Evolutionary conservation across 2,329 filamentous ascomycete species (phyloP), one percentile per base, ranked within the genome.

Genomic region (Sclerotiophoma versabilis): DNA sequence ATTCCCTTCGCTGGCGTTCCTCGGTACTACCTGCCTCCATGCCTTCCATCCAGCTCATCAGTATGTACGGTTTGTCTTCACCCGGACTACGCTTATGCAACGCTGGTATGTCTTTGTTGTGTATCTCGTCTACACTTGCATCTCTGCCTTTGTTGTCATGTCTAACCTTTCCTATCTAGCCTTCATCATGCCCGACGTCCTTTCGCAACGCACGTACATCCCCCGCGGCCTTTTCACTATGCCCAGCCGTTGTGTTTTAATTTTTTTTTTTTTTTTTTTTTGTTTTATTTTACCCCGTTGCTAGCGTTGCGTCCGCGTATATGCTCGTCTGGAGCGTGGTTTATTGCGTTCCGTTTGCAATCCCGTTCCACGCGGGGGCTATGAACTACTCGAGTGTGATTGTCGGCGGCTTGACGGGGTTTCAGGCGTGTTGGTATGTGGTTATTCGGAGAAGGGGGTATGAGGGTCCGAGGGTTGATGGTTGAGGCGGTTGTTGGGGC

Each of bases 271-370:
- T n/a, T n/a, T n/a, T n/a, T n/a, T n/a, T n/a, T n/a, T n/a, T n/a
- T n/a, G n/a, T n/a, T n/a, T n/a, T n/a, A n/a, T 72, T 69, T 0
- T 85, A 83, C 55, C 56, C 73, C 0, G 73, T 88, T 2, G 84
- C 84, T 27, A 73, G 75, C 2, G 61, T 84, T 0, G 78, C 82
- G 1, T 82, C 83, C 59, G 66, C 75, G 0, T 89, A 88, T 65
- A 86, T 89, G 59, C 54, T 81, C 3, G 80, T 81, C 0, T 88
- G 85, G 70, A 80, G 84, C 3, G 81, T 89, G 8, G 84, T 89
- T 30, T 89, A 86, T 67, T 87, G 83, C 65, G 89, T 80, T 34
- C 76, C 82, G 0, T 82, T 77, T 55, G 66, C 73, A 0, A 59
- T 82, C 43, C 78, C 80, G 10, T 76, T 79, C 5, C 68, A 76